Evolutionary conservation across 164 flowering plant species (phyloP).

Genomic region (Kalanchoe fedtschenkoi): DNA sequence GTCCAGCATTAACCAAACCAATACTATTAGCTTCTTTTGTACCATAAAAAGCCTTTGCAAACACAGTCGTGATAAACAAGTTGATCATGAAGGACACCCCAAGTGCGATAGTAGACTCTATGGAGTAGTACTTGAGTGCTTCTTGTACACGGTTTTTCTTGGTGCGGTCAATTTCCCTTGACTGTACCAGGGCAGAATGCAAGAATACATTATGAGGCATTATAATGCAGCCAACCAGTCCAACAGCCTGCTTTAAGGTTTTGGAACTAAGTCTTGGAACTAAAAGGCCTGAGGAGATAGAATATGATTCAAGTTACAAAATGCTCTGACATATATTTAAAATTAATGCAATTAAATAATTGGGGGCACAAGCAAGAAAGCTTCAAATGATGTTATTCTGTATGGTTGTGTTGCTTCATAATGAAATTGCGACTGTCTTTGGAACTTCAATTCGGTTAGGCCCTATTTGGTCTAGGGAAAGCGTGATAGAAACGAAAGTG

Average conservation of each 20-base stretch:
- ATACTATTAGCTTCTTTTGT: slow-evolving; percentile 37
- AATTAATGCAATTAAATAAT: neutral
- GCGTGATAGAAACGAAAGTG: too few relatives aligned
- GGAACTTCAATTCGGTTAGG: too few relatives aligned
- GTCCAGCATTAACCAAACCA: slow-evolving; percentile 64
- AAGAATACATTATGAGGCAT: slow-evolving; percentile 71
- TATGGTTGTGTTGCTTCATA: too few relatives aligned
- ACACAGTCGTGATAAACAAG: slow-evolving; percentile 55
- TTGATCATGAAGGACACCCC: slow-evolving; percentile 49
- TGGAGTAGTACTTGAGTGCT: slow-evolving; percentile 53
- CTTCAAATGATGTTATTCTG: neutral
- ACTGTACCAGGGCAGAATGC: slow-evolving; percentile 69
- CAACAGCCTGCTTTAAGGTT: slow-evolving; percentile 61
- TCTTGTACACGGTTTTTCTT: slow-evolving; percentile 47
- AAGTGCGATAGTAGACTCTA: slow-evolving; percentile 53
- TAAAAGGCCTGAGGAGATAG: slow-evolving; percentile 31
- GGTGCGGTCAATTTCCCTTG: slow-evolving; percentile 39
- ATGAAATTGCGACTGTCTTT: too few relatives aligned
- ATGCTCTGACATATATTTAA: neutral
- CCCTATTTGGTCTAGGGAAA: too few relatives aligned
- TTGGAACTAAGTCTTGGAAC: slow-evolving; percentile 54
- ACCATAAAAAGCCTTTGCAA: slow-evolving; percentile 57
- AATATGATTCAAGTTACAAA: neutral
- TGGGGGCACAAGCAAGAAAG: neutral
- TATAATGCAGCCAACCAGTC: slow-evolving; percentile 62